phyloP scores from a whole-genome alignment of 371 early-diverging fungal species.

The Rhizopus delemar region DNA sequence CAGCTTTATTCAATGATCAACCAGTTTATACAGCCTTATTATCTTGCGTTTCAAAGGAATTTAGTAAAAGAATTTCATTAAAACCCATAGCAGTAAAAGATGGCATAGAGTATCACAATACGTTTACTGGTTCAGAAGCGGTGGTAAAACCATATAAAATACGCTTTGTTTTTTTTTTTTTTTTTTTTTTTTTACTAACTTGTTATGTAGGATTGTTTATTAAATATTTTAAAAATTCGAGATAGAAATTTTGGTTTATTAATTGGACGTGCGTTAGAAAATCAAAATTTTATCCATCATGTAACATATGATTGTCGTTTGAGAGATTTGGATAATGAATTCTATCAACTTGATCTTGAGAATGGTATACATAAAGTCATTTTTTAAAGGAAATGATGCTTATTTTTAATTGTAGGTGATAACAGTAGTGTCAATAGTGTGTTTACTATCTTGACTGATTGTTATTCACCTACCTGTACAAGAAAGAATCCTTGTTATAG shows the following conservation, averaged over 20 bases:
- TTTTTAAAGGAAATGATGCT: not conserved
- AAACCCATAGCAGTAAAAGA: constrained; percentile 58
- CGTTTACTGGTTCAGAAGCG: constrained; percentile 79
- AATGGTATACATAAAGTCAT: not conserved
- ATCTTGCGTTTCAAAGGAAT: constrained; percentile 71
- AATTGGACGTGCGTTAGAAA: constrained; percentile 79
- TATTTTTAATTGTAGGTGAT: not conserved
- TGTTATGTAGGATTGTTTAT: constrained; percentile 49
- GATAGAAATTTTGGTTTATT: constrained; percentile 84
- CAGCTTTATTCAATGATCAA: not conserved
- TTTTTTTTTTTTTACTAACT: not conserved
- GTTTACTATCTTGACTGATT: constrained; percentile 63
- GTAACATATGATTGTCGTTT: constrained; percentile 74
- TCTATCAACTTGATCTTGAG: constrained; percentile 14
- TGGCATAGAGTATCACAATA: constrained; percentile 74
- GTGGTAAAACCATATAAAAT: constrained; percentile 54
- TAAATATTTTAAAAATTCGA: constrained; percentile 66
- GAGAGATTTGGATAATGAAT: constrained; percentile 59
- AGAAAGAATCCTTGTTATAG: constrained; percentile 60
- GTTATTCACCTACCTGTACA: constrained; percentile 71
- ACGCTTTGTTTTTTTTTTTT: not conserved
- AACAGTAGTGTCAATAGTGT: constrained; percentile 49
- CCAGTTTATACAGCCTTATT: constrained; percentile 74
- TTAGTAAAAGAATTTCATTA: constrained; percentile 41
- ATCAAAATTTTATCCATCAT: constrained; percentile 82